These are phyloP conservation scores for Nannochloropsis gaditana DNA, from an alignment of 108 stramenopile genomes.

Conservation along the genomic window DNA sequence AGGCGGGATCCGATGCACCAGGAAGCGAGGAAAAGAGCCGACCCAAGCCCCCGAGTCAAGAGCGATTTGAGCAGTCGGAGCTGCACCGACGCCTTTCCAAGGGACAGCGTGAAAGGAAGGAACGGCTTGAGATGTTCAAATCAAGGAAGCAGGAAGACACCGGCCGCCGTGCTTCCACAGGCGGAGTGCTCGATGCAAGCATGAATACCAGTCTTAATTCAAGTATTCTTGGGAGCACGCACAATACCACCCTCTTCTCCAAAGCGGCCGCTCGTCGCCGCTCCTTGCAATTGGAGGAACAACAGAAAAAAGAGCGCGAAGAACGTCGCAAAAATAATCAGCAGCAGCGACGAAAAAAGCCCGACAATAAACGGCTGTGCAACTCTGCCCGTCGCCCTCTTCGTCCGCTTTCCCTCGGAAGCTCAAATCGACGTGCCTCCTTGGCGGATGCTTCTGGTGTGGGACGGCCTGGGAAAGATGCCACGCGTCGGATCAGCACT, in stretches of 20 bases:
- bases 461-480: not conserved
- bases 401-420: not conserved
- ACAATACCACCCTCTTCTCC: slow-evolving; percentile 12
- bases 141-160: not conserved
- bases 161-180: not conserved
- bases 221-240: not conserved
- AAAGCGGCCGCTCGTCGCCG: slow-evolving; percentile 13
- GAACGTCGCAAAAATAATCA: not conserved
- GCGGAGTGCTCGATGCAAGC: not conserved
- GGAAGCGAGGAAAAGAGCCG: not conserved
- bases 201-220: not conserved
- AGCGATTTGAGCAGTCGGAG: not conserved
- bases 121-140: not conserved
- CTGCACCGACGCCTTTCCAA: not conserved
- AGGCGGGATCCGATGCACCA: not conserved
- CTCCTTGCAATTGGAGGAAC: not conserved
- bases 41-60: not conserved
- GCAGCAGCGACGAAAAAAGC: not conserved
- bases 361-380: not conserved
- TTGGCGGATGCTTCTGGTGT: not conserved
- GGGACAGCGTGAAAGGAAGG: not conserved
- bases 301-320: not conserved
- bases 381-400: slow-evolving; percentile 4
- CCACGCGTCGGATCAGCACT: not conserved
- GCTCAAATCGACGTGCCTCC: not conserved